These are phyloP conservation scores for Mycena kentingensis DNA, from an alignment of 768 basidiomycete genomes.

Conservation along the genomic window DNA sequence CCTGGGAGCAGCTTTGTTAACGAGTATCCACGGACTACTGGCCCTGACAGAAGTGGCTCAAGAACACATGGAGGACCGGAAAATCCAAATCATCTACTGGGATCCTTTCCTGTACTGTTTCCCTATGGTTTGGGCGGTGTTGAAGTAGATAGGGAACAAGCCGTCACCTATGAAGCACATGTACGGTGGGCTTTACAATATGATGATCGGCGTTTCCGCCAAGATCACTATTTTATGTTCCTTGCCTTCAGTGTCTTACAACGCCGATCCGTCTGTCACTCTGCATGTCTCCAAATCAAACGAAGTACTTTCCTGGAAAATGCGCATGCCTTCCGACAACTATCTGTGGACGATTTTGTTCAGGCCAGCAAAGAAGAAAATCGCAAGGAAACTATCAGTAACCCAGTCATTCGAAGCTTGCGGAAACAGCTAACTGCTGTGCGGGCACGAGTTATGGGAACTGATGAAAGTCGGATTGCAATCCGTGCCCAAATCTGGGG, in stretches of 20 bases:
- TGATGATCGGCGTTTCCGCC: conserved; percentile 32
- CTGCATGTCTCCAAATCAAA: background rate
- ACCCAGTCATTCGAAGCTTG: conserved; percentile 30
- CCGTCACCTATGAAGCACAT: conserved; percentile 27
- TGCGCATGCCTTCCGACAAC: background rate
- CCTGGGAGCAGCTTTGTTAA: conserved; percentile 30
- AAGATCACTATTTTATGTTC: background rate
- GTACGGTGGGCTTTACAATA: conserved; percentile 32
- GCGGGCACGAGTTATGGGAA: conserved; percentile 28
- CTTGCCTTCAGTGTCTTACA: background rate
- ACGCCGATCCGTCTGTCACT: background rate
- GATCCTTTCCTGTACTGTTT: conserved; percentile 35
- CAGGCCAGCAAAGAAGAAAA: conserved; percentile 31
- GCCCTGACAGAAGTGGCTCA: background rate
- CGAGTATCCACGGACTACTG: conserved; percentile 26
- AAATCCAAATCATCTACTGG: conserved; percentile 33
- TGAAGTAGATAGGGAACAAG: conserved; percentile 19
- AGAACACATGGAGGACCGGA: conserved; percentile 26
- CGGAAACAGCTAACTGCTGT: conserved; percentile 30
- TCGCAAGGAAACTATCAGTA: conserved; percentile 18
- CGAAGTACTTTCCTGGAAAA: background rate
- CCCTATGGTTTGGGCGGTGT: conserved; percentile 39
- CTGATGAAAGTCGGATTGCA: conserved; percentile 32
- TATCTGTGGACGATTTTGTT: background rate
- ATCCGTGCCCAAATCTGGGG: conserved; percentile 40